Evolutionary conservation across 345 rosid species (phyloP), one percentile per base, ranked within the genome.

Genomic region (Dipteronia dyeriana): DNA sequence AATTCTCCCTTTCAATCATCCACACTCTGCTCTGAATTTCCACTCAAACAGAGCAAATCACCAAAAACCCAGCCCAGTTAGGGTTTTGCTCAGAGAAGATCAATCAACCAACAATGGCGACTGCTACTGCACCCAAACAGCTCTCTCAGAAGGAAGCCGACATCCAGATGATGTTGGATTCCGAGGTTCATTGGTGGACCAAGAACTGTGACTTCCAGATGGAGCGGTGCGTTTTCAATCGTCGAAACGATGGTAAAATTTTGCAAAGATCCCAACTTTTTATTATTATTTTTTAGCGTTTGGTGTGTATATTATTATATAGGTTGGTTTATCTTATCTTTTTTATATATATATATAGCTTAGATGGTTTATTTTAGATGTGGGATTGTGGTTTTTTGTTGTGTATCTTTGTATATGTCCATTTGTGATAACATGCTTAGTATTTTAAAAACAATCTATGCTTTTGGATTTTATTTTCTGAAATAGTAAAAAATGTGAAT

Each of bases 221-320:
- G 98, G 98, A 94, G 68, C 92, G 97, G 9, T 94, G 92, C 78
- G 94, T 88, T 71, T 92, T 92, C 91, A 94, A 94, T 91, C 89
- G 98, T 69, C 92, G 97, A 77, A 88, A 91, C 71, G 98, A 94
- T 53, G 98, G 98, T 94, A 84, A 12, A 19, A 7, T 39, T 7
- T 26, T 16, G 0, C 41, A 9, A 13, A 13, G 41, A 10, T 51
- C 67, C 41, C 12, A 3, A 4, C 5, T 31, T 7, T 23, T 56
- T n/a, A 23, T 45, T 2, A 7, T 29, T 56, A 60, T 16, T 5
- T 34, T 34, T 34, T 34, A 34, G 38, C 38, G 4, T 43, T n/a
- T 25, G n/a, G n/a, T 56, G 0, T 43, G 19, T 22, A 9, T 64
- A 0, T 23, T 34, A n/a, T n/a, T 57, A 12, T 61, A 0, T 26